A percentile compares a stretch with the other conserved stretches of the same genome.
These are phyloP conservation scores for Trichoderma brevicompactum DNA, from an alignment of 2,329 filamentous ascomycete genomes.

Conservation along the genomic window DNA sequence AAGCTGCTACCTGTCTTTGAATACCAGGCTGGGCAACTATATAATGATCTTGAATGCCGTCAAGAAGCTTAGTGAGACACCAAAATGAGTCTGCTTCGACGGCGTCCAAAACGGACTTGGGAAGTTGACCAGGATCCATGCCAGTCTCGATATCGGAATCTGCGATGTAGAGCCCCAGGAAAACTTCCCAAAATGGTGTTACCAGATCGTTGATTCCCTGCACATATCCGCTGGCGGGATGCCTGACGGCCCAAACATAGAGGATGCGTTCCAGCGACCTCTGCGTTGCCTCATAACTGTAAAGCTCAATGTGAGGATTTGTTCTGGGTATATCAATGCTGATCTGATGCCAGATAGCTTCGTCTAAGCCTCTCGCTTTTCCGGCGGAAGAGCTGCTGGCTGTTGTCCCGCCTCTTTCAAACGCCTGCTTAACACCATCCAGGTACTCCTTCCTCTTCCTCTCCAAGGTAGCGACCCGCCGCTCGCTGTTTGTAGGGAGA, in stretches of 20 bases:
- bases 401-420: conserved; percentile 64
- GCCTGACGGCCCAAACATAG: conserved; percentile 96
- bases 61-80: conserved; percentile 97
- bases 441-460: conserved; percentile 96
- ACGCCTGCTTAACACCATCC: conserved; percentile 79
- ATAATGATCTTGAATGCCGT: conserved; percentile 98
- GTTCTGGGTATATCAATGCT: conserved; percentile 97
- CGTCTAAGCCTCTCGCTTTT: conserved; percentile 74
- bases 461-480: conserved; percentile 86
- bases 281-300: conserved; percentile 95
- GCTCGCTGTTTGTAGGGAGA: conserved; percentile 93
- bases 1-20: conserved; percentile 85
- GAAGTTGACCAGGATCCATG: conserved; percentile 96
- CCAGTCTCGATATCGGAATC: conserved; percentile 88
- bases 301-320: conserved; percentile 93
- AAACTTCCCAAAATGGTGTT: conserved; percentile 97
- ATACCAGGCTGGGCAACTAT: conserved; percentile 98
- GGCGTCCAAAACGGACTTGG: conserved; percentile 87
- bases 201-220: conserved; percentile 99
- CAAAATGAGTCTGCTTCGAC: conserved; percentile 98
- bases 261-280: conserved; percentile 90
- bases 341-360: conserved; percentile 99
- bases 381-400: conserved; percentile 43
- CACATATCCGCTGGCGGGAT: conserved; percentile 96
- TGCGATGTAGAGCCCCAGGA: conserved; percentile 92